Evolutionary conservation across 345 rosid species (phyloP), one percentile per base, ranked within the genome.

Genomic region (Durio zibethinus): DNA sequence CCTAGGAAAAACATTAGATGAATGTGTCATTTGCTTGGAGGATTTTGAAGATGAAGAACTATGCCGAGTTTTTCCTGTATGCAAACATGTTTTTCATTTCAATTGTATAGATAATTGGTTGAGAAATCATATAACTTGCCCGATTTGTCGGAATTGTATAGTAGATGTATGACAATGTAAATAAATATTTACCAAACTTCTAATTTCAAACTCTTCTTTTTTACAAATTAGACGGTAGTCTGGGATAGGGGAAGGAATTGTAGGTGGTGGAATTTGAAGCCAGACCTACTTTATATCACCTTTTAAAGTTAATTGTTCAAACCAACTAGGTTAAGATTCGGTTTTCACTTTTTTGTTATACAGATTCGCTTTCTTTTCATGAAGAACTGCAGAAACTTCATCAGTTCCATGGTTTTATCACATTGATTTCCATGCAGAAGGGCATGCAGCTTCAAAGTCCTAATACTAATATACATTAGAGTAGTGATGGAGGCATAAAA

Each of bases 11-110:
- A 25, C 66, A 27, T 59, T 5, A n/a, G 63, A 52, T 23, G 81
- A 84, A 8, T 86, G 89, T 76, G 82, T 76, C 10, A 84, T 86
- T 73, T 84, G 85, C 72, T 84, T 86, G 81, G 84, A 80, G 12
- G 79, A 71, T 65, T 78, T 76, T 11, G 64, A 25, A 16, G 77
- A 80, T 18, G 84, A 76, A 23, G 83, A 79, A 3, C 0, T 4
- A 1, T 84, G 85, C 10, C 57, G 78, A 53, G 72, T 70, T 40
- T 65, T 84, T 29, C 81, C 87, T 0, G 18, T 43, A 0, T 82
- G 82, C n/a, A 47, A 78, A 1, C 82, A 75, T 54, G 59, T 82
- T 21, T 82, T 82, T 35, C 84, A 82, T 70, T 63, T n/a, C n/a
- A 10, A 14, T 12, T 82, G 84, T 33, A 78, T 82, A 2, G 81